phyloP scores from a whole-genome alignment of 2,329 filamentous ascomycete species.

The Botrytis byssoidea region DNA sequence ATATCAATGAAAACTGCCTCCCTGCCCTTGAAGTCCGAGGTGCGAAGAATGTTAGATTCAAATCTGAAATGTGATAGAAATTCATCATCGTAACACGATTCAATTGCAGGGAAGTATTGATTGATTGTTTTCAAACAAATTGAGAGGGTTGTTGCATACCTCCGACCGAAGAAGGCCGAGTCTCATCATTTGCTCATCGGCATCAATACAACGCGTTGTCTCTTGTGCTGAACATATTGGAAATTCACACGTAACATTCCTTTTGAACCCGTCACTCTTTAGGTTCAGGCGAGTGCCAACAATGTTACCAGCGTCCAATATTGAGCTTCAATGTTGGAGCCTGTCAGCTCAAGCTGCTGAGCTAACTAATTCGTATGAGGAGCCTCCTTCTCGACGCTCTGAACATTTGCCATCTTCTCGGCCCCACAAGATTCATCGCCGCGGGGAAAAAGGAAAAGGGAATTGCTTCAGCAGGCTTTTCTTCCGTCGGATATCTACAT shows the following conservation, averaged over 20 bases:
- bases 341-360: neutral
- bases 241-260: neutral
- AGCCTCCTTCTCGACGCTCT: neutral
- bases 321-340: neutral
- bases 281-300: conserved; percentile 5
- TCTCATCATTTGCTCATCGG: conserved; percentile 18
- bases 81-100: neutral
- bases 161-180: conserved; percentile 20
- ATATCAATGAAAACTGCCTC: neutral
- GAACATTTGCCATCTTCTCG: conserved; percentile 1
- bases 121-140: conserved; percentile 20
- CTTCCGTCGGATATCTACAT: conserved; percentile 22
- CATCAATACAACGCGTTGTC: neutral
- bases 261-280: neutral
- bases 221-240: neutral
- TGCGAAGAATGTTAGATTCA: neutral
- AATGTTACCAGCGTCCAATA: neutral
- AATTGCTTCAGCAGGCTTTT: conserved; percentile 20
- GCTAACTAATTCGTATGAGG: neutral
- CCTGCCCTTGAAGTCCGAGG: neutral
- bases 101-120: conserved; percentile 18
- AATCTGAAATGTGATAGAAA: conserved; percentile 16
- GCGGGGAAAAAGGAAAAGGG: conserved; percentile 16
- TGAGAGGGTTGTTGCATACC: conserved; percentile 18
- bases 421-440: conserved; percentile 19